Evolutionary conservation across 768 basidiomycete species (phyloP), one percentile per base, ranked within the genome.

Genomic region (Tephrocybe sp.): DNA sequence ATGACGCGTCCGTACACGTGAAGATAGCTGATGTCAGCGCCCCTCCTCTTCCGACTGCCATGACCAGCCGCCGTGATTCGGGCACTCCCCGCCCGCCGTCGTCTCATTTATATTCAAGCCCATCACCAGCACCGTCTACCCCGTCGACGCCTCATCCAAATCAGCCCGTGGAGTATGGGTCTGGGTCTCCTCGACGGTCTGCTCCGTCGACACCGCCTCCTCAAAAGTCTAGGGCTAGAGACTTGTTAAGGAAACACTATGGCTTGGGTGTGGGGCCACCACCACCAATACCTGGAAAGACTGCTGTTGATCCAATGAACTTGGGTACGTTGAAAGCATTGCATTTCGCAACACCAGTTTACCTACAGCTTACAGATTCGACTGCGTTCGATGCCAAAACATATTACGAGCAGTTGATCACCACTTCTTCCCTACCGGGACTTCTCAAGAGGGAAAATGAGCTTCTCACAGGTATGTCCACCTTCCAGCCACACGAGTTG

Each of bases 381-480:
- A 66, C 82, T 16, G 83, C 81, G 7, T 94, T 94, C 60, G 88
- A 94, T 58, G 84, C 92, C 9, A 87, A 84, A 63, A 74, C 81
- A 11, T 94, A 92, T 57, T 94, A 93, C 55, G 87, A 91, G 56
- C 89, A 91, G 56, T 65, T 94, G 6, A 91, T 94, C 48, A 91
- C 89, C 0, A 89, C 89, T 0, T 80, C 88, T 2, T 84, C 88
- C 5, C 71, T 94, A 26, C 80, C 84, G 1, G 73, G 76, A 5
- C 72, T 97, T 5, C 70, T 97, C 9, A 90, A 84, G 67, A 76
- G 78, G 44, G 89, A 93, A 68, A 93, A 91, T 48, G 92, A 95
- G 39, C 74, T 96, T 8, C 66, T 92, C 12, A 75, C 77, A 30
- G 90, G 92, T 84, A 44, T 11, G 59, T 53, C 18, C 19, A 11